phyloP scores from a whole-genome alignment of 441 rosid genomes.

The Gossypium aridum region DNA sequence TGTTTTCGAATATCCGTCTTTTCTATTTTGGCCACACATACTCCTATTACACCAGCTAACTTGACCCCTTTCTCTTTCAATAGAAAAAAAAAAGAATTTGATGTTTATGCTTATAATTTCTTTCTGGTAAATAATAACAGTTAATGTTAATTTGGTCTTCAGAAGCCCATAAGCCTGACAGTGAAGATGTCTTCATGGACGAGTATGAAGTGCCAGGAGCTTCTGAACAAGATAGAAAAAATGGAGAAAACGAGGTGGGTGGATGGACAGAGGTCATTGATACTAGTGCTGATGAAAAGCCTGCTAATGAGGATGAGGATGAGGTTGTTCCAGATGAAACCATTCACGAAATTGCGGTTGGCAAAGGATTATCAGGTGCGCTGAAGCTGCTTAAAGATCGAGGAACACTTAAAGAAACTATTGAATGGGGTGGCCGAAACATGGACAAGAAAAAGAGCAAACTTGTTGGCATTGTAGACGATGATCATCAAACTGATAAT shows the following conservation, averaged over 20 bases:
- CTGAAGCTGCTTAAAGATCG: conserved; percentile 79
- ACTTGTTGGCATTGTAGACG: conserved; percentile 75
- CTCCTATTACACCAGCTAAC: neutral
- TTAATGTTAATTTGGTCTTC: conserved; percentile 24
- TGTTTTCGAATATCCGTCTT: neutral
- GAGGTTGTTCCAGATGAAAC: conserved; percentile 72
- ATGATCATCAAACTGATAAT: conserved; percentile 34
- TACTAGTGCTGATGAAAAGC: conserved; percentile 37
- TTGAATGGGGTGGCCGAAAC: conserved; percentile 98
- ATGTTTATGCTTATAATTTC: neutral
- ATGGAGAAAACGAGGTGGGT: conserved; percentile 46
- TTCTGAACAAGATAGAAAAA: conserved; percentile 47
- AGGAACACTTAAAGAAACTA: conserved; percentile 82
- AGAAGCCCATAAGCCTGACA: conserved; percentile 62
- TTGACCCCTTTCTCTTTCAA: neutral
- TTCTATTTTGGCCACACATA: neutral
- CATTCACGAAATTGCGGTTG: conserved; percentile 82
- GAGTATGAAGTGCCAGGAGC: conserved; percentile 69
- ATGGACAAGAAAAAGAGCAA: conserved; percentile 99
- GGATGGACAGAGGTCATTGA: conserved; percentile 66
- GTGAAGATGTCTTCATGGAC: conserved; percentile 87
- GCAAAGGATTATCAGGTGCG: conserved; percentile 88
- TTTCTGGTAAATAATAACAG: neutral
- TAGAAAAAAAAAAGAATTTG: neutral
- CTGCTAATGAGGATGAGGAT: conserved; percentile 44